phyloP scores from a whole-genome alignment of 306 rosid genomes.

The Clitoria ternatea region DNA sequence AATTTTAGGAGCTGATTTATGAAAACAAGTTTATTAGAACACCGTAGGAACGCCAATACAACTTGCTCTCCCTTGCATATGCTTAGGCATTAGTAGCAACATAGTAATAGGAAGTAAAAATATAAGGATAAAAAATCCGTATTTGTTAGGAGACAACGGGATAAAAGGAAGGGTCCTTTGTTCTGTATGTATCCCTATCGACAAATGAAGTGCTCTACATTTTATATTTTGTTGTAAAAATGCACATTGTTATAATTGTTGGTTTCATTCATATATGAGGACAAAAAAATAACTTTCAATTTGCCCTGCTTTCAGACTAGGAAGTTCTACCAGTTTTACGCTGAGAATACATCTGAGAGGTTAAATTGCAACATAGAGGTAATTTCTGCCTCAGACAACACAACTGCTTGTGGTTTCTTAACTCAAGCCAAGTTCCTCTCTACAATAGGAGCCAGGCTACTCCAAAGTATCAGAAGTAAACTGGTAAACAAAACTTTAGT shows the following conservation, averaged over 20 bases:
- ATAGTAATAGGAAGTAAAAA: not conserved
- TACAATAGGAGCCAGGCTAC: slow-evolving; percentile 47
- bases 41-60: too few relatives aligned
- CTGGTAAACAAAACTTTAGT: slow-evolving; percentile 37
- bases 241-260: not conserved
- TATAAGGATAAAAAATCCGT: not conserved
- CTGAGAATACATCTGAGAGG: slow-evolving; percentile 51
- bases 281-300: not conserved
- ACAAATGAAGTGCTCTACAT: not conserved
- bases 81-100: not conserved
- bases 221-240: not conserved
- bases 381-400: slow-evolving; percentile 35
- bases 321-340: slow-evolving; percentile 39
- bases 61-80: not conserved
- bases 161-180: not conserved
- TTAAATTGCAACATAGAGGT: slow-evolving; percentile 41
- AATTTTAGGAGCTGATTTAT: not conserved
- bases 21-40: too few relatives aligned
- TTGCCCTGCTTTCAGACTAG: slow-evolving; percentile 40
- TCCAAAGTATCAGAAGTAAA: slow-evolving; percentile 29
- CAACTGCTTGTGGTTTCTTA: slow-evolving; percentile 29
- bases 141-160: not conserved
- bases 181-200: not conserved
- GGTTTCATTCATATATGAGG: not conserved
- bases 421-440: slow-evolving; percentile 50